Evolutionary conservation across 2,329 filamentous ascomycete genomes (phyloP).

Genomic region (Pyrenophora graminea): DNA sequence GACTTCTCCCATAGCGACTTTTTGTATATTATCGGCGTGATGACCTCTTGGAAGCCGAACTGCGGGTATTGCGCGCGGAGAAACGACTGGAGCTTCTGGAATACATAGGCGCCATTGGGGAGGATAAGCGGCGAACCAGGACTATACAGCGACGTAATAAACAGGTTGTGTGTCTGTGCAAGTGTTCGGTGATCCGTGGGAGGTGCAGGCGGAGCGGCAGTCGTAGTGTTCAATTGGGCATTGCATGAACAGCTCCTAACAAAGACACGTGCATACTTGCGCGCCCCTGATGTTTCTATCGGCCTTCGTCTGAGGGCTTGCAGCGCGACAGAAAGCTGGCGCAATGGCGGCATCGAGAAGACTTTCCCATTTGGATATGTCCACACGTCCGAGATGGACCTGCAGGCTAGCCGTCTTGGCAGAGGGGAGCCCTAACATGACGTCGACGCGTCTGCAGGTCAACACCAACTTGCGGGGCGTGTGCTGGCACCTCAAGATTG

Average conservation of each 20-base stretch:
- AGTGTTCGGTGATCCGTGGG: constrained; percentile 57
- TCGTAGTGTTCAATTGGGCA: constrained; percentile 38
- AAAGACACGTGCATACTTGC: constrained; percentile 16
- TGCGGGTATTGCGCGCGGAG: constrained; percentile 80
- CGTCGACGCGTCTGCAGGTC: constrained; percentile 11
- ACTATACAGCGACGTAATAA: constrained; percentile 77
- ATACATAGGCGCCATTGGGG: constrained; percentile 78
- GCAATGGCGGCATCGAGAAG: constrained; percentile 39
- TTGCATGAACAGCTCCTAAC: constrained; percentile 41
- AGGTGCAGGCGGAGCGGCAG: constrained; percentile 43
- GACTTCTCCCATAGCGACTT: constrained; percentile 84
- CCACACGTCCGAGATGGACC: constrained; percentile 23
- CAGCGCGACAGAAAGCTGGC: constrained; percentile 25
- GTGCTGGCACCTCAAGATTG: neutral
- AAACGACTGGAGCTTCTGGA: constrained; percentile 82
- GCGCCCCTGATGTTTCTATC: constrained; percentile 3
- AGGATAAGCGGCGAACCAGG: constrained; percentile 85
- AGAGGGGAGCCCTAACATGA: constrained; percentile 13
- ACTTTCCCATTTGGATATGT: constrained; percentile 20
- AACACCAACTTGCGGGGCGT: neutral
- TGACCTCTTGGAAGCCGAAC: constrained; percentile 86
- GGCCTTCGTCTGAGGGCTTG: constrained; percentile 14
- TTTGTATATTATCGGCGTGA: constrained; percentile 90
- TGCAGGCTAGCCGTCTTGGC: constrained; percentile 35
- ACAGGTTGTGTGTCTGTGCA: constrained; percentile 68